phyloP scores from a whole-genome alignment of 129 eudicot genomes.

The Centella asiatica region DNA sequence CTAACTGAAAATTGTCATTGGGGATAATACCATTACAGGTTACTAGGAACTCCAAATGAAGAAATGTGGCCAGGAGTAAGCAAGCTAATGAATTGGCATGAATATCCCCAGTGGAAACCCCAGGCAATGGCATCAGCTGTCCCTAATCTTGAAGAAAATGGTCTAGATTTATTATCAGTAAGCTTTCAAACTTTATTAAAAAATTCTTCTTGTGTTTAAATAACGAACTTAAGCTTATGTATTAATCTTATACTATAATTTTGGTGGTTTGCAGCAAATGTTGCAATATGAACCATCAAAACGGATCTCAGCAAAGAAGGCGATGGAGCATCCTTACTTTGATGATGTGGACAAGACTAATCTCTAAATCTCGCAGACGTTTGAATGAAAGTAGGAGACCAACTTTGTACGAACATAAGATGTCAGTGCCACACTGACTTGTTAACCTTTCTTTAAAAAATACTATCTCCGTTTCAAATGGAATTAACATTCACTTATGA shows the following conservation, averaged over 20 bases:
- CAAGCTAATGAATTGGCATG: constrained; percentile 74
- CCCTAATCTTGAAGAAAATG: constrained; percentile 52
- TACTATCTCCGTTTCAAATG: too few species aligned
- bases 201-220: neutral
- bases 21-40: constrained; percentile 22
- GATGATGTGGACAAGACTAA: constrained; percentile 61
- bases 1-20: neutral
- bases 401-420: too few species aligned
- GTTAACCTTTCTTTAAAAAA: too few species aligned
- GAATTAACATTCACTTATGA: too few species aligned
- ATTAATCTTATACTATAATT: too few species aligned
- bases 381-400: neutral
- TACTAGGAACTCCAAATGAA: constrained; percentile 90
- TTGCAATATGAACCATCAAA: constrained; percentile 70
- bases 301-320: constrained; percentile 83
- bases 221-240: neutral
- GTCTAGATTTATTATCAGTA: constrained; percentile 56
- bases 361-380: constrained; percentile 13
- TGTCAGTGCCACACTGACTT: too few species aligned
- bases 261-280: constrained; percentile 51
- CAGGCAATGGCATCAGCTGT: constrained; percentile 50
- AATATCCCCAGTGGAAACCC: constrained; percentile 86
- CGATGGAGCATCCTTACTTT: constrained; percentile 85
- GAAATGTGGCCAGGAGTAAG: constrained; percentile 92
- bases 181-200: neutral